Evolutionary conservation across 306 rosid genomes (phyloP), one percentile per base, ranked within the genome.

Genomic region (Cicer arietinum): DNA sequence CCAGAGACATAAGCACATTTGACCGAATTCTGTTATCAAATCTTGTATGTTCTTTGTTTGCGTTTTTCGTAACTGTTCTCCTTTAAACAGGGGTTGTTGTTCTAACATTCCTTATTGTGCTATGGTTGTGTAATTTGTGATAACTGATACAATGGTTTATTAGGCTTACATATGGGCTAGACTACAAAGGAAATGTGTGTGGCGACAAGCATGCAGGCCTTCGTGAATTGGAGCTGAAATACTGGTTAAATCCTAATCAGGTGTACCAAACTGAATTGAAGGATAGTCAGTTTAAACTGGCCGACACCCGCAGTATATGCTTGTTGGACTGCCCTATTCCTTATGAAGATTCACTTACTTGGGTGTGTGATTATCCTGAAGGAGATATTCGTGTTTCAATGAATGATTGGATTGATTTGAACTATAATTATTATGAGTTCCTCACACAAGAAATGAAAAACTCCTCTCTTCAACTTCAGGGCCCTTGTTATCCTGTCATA

Each of bases 321-420:
- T 82, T 94, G 73, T 4, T 89, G 86, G 99, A 94, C 79, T 94
- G 99, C 71, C 99, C 99, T 12, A 6, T 35, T 13, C 98, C 99
- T 61, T 77, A 89, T 14, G 97, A 89, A 18, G 99, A 95, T 77
- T 81, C 91, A 50, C 88, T 94, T 47, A 90, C 70, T 82, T 95
- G 99, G 99, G 98, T 95, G 68, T 95, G 99, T 71, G 92, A 92
- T 84, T 95, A 95, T 82, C 99, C 99, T 1, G 99, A 89, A 50
- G 97, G 96, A 80, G 97, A 89, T 53, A 90, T 95, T 61, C 90
- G 75, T 12, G 80, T 94, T 47, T 77, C 90, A 3, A 84, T 52
- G 86, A 81, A 79, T 9, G 96, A 95, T 71, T 95, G 99, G 99
- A 95, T 90, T 14, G 92, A 89, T 51, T 73, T 91, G 79, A 88